Evolutionary conservation across 352 stramenopile species (phyloP).

Genomic region (Globisporangium apiculatum): DNA sequence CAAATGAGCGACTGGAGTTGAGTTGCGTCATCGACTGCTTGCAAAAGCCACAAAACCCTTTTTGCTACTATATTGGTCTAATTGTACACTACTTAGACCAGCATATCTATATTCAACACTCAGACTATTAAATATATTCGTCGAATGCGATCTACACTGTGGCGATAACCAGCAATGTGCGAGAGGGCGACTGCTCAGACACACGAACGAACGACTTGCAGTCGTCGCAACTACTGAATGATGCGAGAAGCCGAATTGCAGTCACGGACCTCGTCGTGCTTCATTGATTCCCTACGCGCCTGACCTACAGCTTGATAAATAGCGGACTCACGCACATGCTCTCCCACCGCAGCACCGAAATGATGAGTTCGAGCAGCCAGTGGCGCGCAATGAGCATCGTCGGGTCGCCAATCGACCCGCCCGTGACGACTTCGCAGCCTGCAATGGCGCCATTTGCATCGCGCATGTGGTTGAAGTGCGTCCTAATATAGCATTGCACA

Average conservation of each 20-base stretch:
- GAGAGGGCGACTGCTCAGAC: no score
- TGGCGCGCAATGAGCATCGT: constrained; percentile 44
- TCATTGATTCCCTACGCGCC: no score
- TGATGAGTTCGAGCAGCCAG: constrained; percentile 64
- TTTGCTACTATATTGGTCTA: no score
- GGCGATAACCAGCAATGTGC: no score
- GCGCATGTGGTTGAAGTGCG: constrained; percentile 44
- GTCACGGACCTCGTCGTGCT: no score
- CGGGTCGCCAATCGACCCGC: constrained; percentile 42
- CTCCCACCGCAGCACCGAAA: constrained; percentile 58
- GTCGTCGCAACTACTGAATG: not conserved
- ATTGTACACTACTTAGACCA: no score
- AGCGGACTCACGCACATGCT: constrained; percentile 34
- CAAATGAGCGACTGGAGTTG: no score
- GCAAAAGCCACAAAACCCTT: not conserved
- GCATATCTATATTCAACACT: no score
- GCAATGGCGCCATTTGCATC: constrained; percentile 26
- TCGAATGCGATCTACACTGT: not conserved
- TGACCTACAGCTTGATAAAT: constrained; percentile 25
- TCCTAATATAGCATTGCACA: constrained; percentile 13
- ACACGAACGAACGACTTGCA: not conserved
- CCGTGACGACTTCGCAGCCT: constrained; percentile 45
- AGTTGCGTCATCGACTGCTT: not conserved
- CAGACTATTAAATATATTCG: not conserved
- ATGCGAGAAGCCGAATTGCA: no score